Evolutionary conservation across 164 flowering plant genomes (phyloP).

Genomic region (Kalanchoe fedtschenkoi): DNA sequence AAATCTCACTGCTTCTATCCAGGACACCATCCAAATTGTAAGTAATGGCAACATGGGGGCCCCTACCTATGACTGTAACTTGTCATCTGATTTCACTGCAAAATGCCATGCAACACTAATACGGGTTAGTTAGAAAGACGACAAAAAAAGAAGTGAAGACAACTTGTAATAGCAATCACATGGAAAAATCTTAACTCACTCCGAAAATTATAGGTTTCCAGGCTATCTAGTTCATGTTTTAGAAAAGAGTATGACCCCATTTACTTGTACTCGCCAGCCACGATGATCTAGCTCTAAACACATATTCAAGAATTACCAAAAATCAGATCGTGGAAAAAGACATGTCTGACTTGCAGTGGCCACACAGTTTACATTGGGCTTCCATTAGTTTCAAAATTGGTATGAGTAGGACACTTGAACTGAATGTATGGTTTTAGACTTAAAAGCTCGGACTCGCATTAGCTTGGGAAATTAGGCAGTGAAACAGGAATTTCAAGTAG

Average conservation of each 20-base stretch:
- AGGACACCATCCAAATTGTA: not conserved
- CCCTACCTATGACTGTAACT: too few relatives aligned
- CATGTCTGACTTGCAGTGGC: not conserved
- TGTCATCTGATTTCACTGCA: too few relatives aligned
- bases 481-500: not conserved
- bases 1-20: not conserved
- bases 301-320: not conserved
- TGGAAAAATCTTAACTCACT: too few relatives aligned
- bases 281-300: not conserved
- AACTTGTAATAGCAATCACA: not conserved
- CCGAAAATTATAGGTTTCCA: not conserved
- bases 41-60: not conserved
- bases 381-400: not conserved
- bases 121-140: not conserved
- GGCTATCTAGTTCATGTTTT: too few relatives aligned
- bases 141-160: not conserved
- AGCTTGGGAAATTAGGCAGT: not conserved
- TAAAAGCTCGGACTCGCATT: not conserved
- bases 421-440: not conserved
- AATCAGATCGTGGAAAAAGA: not conserved
- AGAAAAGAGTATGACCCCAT: not conserved
- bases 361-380: too few relatives aligned
- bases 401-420: not conserved
- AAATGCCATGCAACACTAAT: not conserved
- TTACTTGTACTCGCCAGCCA: not conserved